Evolutionary conservation across 306 rosid species (phyloP).

Genomic region (Ormosia semicastrata): DNA sequence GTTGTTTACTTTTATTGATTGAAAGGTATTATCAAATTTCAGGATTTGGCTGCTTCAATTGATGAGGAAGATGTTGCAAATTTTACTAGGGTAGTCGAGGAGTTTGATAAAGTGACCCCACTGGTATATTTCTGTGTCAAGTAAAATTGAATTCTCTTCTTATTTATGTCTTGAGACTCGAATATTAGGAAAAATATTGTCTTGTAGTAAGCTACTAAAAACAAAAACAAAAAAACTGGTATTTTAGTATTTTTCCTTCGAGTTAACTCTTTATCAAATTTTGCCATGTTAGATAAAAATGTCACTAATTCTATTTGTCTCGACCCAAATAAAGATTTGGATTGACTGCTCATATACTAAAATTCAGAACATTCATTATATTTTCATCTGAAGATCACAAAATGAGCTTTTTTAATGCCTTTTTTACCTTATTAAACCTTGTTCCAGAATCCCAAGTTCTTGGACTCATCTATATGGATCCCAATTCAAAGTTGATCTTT

Average conservation of each 20-base stretch:
- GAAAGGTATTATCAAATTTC: constrained; percentile 15
- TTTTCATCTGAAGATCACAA: neutral
- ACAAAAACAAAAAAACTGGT: neutral
- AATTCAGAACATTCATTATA: neutral
- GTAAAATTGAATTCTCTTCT: constrained; percentile 9
- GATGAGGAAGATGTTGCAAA: constrained; percentile 46
- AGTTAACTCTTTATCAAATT: neutral
- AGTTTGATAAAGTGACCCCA: constrained; percentile 37
- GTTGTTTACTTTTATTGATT: constrained; percentile 21
- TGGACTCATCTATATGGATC: neutral
- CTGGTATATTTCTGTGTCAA: constrained; percentile 38
- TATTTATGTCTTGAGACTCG: neutral
- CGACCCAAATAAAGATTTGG: neutral
- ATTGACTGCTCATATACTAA: neutral
- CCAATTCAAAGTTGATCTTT: neutral
- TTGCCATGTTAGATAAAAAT: neutral
- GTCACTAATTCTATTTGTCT: neutral
- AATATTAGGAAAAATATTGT: neutral
- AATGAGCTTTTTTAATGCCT: neutral
- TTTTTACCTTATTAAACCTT: neutral
- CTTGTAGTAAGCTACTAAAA: neutral
- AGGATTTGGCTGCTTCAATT: constrained; percentile 52
- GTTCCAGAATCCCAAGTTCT: neutral
- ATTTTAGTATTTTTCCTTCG: neutral
- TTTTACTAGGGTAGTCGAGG: constrained; percentile 44